Conservation (phyloP, 495 filamentous ascomycete species). For the Podospora pseudopauciseta region DNA sequence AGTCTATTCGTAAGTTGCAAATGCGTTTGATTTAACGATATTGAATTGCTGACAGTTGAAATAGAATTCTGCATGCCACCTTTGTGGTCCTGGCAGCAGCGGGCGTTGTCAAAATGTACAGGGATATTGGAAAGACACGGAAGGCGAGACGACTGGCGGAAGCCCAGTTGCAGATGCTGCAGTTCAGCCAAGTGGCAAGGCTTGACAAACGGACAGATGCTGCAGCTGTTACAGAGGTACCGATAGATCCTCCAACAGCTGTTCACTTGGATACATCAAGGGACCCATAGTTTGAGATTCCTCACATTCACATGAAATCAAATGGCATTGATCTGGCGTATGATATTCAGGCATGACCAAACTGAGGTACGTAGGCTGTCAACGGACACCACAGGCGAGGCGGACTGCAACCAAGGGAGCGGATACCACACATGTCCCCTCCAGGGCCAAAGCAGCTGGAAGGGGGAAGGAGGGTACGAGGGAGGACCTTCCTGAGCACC, state of each 20-base stretch:
- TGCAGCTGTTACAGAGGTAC: not conserved
- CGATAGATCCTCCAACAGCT: not conserved
- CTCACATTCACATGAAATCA: not conserved
- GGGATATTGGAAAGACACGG: not conserved
- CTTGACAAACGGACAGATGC: not conserved
- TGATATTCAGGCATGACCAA: too few relatives aligned
- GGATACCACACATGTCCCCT: too few relatives aligned
- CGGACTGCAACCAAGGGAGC: too few relatives aligned
- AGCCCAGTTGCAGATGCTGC: slow-evolving; percentile 24
- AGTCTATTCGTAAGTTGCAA: slow-evolving; percentile 24
- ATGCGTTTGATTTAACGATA: too few relatives aligned
- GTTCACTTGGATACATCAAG: not conserved
- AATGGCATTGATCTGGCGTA: too few relatives aligned
- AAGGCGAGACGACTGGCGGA: slow-evolving; percentile 4
- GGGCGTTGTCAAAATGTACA: slow-evolving; percentile 17
- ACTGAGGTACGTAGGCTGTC: too few relatives aligned
- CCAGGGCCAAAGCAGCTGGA: too few relatives aligned
- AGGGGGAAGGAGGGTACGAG: too few relatives aligned
- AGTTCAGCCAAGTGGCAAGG: slow-evolving; percentile 17
- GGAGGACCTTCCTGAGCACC: too few relatives aligned
- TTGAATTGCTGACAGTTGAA: not conserved
- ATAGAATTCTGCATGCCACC: slow-evolving; percentile 22
- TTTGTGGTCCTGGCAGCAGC: slow-evolving; percentile 25
- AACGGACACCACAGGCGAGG: too few relatives aligned
- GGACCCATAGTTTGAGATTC: not conserved